Conservation (phyloP, 1,284 basidiomycete genomes). For the Ganoderma sp. region DNA sequence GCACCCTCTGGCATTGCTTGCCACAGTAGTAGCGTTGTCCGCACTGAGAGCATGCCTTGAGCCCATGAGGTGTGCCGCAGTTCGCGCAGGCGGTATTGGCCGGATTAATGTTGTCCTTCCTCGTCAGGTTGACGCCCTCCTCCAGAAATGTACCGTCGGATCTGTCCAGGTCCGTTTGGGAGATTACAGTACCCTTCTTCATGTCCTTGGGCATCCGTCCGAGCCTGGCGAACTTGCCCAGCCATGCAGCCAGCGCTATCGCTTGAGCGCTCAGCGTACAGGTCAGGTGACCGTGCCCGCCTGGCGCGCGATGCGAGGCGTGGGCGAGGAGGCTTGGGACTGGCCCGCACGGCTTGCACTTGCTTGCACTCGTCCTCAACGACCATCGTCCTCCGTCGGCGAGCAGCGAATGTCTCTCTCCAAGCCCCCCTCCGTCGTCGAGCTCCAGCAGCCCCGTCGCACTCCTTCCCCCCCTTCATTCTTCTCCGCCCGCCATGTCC, state of each 20-base stretch:
- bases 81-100: constrained; percentile 17
- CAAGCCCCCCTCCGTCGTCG: background rate
- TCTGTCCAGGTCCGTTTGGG: constrained; percentile 2
- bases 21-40: constrained; percentile 18
- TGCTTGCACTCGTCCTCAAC: background rate
- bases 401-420: background rate
- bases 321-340: background rate
- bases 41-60: constrained; percentile 18
- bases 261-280: no score
- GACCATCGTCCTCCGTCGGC: background rate
- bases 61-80: constrained; percentile 18
- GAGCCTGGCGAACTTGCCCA: background rate
- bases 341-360: background rate
- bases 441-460: background rate
- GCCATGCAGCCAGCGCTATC: no score
- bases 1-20: constrained; percentile 7
- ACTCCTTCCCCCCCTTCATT: background rate
- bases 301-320: no score
- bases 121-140: constrained; percentile 11
- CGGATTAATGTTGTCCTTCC: constrained; percentile 16
- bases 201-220: background rate
- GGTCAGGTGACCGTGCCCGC: background rate
- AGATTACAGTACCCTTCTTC: constrained; percentile 21
- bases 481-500: constrained; percentile 8
- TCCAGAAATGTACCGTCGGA: constrained; percentile 6